Evolutionary conservation across 352 stramenopile genomes (phyloP).

Genomic region (Phytophthora boehmeriae): DNA sequence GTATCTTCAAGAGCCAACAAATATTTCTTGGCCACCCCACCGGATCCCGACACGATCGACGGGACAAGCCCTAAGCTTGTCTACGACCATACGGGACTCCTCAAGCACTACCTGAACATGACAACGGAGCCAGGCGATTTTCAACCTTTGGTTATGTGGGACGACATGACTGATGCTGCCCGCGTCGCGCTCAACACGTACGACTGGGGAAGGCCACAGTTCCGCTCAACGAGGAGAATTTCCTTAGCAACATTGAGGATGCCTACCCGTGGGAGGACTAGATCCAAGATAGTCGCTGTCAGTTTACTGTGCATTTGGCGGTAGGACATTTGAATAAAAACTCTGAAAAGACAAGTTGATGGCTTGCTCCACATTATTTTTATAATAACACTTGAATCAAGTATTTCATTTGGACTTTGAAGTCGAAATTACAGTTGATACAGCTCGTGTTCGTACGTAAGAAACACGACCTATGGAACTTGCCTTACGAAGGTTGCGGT

Average conservation of each 20-base stretch:
- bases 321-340: too few species aligned
- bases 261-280: background rate
- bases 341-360: too few species aligned
- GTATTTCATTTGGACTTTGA: too few species aligned
- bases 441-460: too few species aligned
- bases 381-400: too few species aligned
- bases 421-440: too few species aligned
- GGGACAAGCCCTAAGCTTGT: background rate
- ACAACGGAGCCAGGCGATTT: constrained; percentile 8
- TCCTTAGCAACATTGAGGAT: constrained; percentile 8
- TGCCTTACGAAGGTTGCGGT: too few species aligned
- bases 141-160: background rate
- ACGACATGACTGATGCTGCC: constrained; percentile 1
- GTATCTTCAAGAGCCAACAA: background rate
- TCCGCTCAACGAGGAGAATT: constrained; percentile 23
- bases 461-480: too few species aligned
- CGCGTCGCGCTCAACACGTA: constrained; percentile 15
- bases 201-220: constrained; percentile 20
- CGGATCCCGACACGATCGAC: background rate
- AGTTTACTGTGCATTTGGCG: too few species aligned
- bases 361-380: too few species aligned
- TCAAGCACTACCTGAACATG: constrained; percentile 8
- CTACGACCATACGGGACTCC: background rate
- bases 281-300: too few species aligned
- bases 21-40: background rate